Evolutionary conservation across 148 eudicot genomes (phyloP), one percentile per base, ranked within the genome.

Genomic region (Rhododendron williamsianum): DNA sequence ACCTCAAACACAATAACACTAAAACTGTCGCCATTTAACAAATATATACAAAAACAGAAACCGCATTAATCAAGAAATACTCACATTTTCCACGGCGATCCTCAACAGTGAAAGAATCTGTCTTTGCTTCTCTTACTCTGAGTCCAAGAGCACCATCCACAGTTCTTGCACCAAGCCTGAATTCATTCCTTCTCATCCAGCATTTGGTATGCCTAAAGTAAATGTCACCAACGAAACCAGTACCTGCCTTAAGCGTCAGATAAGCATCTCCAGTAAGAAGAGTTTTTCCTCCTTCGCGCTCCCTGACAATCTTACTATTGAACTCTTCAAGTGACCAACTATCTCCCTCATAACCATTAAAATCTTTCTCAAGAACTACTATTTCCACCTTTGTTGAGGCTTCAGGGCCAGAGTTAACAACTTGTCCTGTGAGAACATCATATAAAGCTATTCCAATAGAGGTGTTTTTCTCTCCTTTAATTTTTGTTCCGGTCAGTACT

Each of bases 341-440:
- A 67, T 36, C 83, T 67, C 51, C 80, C 23, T 35, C 45, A 33
- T 36, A 27, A 52, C 35, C 87, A 67, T 43, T 71, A 81, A 69
- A 71, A 80, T 85, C 87, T 71, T 15, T 48, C 69, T 80, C 52
- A 3, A 85, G 79, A 85, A 18, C 84, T 52, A 81, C 84, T 67
- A 85, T 85, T 58, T 85, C 80, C 60, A 85, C 80, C 65, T 41
- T 72, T 51, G 84, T 73, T 69, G 87, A 85, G 52, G 87, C 87
- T 81, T 48, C 78, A 81, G 79, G 84, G 51, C 84, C 87, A 49
- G 77, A 51, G 77, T 10, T 52, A 41, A 80, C 84, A 36, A 69
- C 23, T 67, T 80, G 23, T 38, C 87, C 72, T 6, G 87, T 82
- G 25, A 46, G 78, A 45, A 54, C 45, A 79, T 79, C 83, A 65